Evolutionary conservation across 768 basidiomycete species (phyloP).

Genomic region (Lyophyllum semitale): DNA sequence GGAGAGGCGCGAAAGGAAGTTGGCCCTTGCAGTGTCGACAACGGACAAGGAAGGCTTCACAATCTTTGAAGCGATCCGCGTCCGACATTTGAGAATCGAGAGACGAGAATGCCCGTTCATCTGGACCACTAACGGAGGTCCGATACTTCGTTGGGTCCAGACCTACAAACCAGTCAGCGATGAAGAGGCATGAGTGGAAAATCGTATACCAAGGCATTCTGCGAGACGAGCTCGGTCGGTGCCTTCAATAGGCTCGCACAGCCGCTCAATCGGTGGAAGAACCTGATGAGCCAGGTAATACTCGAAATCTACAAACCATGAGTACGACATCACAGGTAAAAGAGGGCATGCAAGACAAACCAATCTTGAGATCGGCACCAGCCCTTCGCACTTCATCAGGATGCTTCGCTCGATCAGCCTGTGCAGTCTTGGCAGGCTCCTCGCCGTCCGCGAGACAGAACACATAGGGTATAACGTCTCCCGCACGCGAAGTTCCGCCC

Average conservation of each 20-base stretch:
- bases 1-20: constrained; percentile 57
- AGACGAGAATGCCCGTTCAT: constrained; percentile 71
- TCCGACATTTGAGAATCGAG: constrained; percentile 92
- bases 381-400: constrained; percentile 87
- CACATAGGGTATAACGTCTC: constrained; percentile 95
- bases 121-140: constrained; percentile 39
- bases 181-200: neutral
- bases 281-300: constrained; percentile 91
- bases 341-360: constrained; percentile 37
- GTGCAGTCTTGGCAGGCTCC: constrained; percentile 68
- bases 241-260: constrained; percentile 96
- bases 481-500: constrained; percentile 76
- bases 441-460: constrained; percentile 84
- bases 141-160: constrained; percentile 62
- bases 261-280: constrained; percentile 89
- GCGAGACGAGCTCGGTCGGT: constrained; percentile 91
- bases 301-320: constrained; percentile 69
- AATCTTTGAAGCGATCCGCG: constrained; percentile 81
- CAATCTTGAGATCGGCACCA: constrained; percentile 68
- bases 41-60: constrained; percentile 67
- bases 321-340: neutral
- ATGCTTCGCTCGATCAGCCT: constrained; percentile 90
- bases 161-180: constrained; percentile 36
- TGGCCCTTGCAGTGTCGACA: constrained; percentile 75
- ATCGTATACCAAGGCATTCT: constrained; percentile 80